A percentile compares a stretch with the other conserved stretches of the same genome.
phyloP scores from a whole-genome alignment of 352 stramenopile species.

The Globisporangium nagaii region DNA sequence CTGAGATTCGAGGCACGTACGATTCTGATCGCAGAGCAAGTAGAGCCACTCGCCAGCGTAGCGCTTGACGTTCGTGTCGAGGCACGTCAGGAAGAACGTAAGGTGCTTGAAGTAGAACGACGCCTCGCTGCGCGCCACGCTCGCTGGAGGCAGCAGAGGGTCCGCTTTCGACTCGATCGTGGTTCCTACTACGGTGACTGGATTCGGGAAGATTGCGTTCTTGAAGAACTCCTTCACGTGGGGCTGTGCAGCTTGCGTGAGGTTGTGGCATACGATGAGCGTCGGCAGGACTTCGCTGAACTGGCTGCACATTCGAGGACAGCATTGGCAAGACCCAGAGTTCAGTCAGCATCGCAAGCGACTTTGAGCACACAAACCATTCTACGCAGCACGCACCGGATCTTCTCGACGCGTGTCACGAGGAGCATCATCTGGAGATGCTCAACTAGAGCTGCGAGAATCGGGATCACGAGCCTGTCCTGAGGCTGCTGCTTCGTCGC shows the following conservation, averaged over 20 bases:
- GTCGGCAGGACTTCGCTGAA: slow-evolving; percentile 47
- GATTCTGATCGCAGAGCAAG: slow-evolving; percentile 66
- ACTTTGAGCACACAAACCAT: no score
- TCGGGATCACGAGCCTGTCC: not conserved
- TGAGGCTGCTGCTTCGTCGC: not conserved
- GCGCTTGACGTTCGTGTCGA: slow-evolving; percentile 63
- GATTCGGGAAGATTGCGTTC: slow-evolving; percentile 21
- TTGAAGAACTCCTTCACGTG: slow-evolving; percentile 37
- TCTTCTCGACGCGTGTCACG: slow-evolving; percentile 56
- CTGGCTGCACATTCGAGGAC: slow-evolving; percentile 13
- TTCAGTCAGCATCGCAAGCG: not conserved
- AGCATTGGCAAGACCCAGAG: not conserved
- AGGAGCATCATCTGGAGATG: slow-evolving; percentile 57
- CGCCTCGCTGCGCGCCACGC: not conserved
- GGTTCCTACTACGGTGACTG: not conserved
- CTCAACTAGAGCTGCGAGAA: slow-evolving; percentile 25
- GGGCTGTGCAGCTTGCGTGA: slow-evolving; percentile 29
- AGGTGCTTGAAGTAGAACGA: slow-evolving; percentile 56
- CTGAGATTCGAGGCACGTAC: slow-evolving; percentile 20
- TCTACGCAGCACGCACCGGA: slow-evolving; percentile 15
- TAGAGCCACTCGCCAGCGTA: slow-evolving; percentile 72
- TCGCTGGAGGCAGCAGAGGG: not conserved
- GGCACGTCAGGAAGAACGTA: slow-evolving; percentile 63
- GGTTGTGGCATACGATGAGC: slow-evolving; percentile 59
- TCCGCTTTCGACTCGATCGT: no score